These are phyloP conservation scores for Beauveria bassiana DNA, from an alignment of 2,329 filamentous ascomycete species.

Conservation along the genomic window DNA sequence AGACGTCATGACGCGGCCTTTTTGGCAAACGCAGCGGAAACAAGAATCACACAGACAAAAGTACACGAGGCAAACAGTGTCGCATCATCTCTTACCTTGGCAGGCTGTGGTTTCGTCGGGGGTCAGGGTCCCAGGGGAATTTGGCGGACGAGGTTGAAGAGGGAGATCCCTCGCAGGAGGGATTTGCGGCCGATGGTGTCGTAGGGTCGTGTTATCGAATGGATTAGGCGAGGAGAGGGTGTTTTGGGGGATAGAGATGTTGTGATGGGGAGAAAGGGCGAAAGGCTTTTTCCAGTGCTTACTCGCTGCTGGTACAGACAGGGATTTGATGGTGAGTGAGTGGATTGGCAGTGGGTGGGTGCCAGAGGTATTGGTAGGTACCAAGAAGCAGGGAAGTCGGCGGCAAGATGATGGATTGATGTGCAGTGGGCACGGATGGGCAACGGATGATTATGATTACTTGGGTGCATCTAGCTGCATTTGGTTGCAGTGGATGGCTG, in stretches of 20 bases:
- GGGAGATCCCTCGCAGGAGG: neutral
- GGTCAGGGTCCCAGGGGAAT: neutral
- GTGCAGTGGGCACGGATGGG: neutral
- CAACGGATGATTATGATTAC: neutral
- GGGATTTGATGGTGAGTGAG: too few species aligned
- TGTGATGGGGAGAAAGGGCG: too few species aligned
- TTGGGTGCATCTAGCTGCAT: neutral
- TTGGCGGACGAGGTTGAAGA: neutral
- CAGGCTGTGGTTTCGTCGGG: neutral
- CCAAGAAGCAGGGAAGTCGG: too few species aligned
- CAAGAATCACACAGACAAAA: neutral
- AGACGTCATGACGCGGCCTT: neutral
- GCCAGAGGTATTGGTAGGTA: too few species aligned
- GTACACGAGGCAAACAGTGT: conserved; percentile 1
- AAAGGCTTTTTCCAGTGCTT: too few species aligned
- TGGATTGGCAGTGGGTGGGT: too few species aligned
- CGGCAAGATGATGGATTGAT: too few species aligned
- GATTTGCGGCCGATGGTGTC: neutral
- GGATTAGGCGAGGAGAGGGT: neutral
- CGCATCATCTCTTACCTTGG: neutral
- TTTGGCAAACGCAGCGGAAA: neutral
- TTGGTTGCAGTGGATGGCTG: neutral
- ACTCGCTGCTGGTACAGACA: too few species aligned
- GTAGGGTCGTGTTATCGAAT: neutral
- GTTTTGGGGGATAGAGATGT: neutral